Evolutionary conservation across 2,329 filamentous ascomycete species (phyloP), one percentile per base, ranked within the genome.

Genomic region (Fusarium globosum): DNA sequence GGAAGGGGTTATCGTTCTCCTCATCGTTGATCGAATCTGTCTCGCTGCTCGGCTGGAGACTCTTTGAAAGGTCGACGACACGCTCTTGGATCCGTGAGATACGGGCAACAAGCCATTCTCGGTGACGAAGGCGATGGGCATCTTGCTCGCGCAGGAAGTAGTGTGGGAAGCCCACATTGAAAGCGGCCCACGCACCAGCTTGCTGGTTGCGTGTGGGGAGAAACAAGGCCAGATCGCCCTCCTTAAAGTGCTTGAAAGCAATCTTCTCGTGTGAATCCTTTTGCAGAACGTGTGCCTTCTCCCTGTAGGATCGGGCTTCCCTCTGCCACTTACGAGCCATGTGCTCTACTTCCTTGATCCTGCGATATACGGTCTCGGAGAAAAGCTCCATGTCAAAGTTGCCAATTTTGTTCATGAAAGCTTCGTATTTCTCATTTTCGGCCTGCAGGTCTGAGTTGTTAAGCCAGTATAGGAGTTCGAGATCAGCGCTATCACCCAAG

Each of bases 71-170:
- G 81, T 99, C 95, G 0, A 99, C 96, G 7, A 98, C 92, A 7
- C 95, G 93, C 81, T 98, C 94, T 83, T 98, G 94, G 28, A 98
- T 91, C 73, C 94, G 94, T 18, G 91, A 91, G 66, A 99, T 98
- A 21, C 96, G 92, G 14, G 96, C 96, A 13, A 99, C 92, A n/a
- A 99, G 90, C 95, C 96, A 99, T 80, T 99, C 96, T 41, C 96
- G 90, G 53, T 91, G 92, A 36, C 92, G 90, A 11, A 99, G 86
- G 69, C 94, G 92, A 82, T 99, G 97, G 2, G 88, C 88, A 77
- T 98, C 96, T 80, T 97, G 93, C 82, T 99, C 96, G 41, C 95
- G 93, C 6, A 99, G 87, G 84, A 99, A 99, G 84, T 96, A 98
- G 81, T 99, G 96, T 14, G 96, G 96, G 68, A 96, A 97, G 3